Base-by-base conservation (phyloP, 768 basidiomycete species). In the Tricholoma flavovirens region DNA sequence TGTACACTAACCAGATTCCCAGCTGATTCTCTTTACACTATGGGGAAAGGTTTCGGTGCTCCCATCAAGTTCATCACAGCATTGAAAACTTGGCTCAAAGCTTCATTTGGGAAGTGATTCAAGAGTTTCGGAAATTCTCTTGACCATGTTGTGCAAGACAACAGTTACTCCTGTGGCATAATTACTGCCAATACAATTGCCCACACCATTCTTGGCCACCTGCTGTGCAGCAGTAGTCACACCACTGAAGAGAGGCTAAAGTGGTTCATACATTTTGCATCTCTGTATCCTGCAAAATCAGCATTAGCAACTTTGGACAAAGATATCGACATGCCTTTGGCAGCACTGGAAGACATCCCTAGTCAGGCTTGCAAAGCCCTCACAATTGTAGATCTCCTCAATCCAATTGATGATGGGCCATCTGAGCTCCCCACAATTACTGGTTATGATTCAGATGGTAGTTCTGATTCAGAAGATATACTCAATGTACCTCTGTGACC, bases 271-370 rank as follows among this genome's bases (percentile, higher is more conserved):
- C 10, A 24, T 42, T 14, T 29, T 19, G 46, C 24, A 8, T 26
- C 21, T 40, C 69, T 60, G 40, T 52, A 74, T 5, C 50, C 74
- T 36, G 72, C 1, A 71, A 71, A 51, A 19, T 9, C 22, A 19
- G 32, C n/a, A 14, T 26, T 12, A 14, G 6, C 35, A 36, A 36
- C 35, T 3, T 36, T 36, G 35, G 35, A 12, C 35, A 36, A 36
- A 36, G 35, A 36, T 12, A 32, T 32, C 9, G 30, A 32, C 30
- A 36, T 14, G 30, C 30, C 30, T 32, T 32, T 32, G 5, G 30
- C 30, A 32, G 9, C 30, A 32, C 30, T n/a, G n/a, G n/a, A n/a
- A n/a, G n/a, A n/a, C n/a, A n/a, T n/a, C n/a, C n/a, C n/a, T n/a
- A n/a, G n/a, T 30, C 30, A 8, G n/a, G 38, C n/a, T 40, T 17